Evolutionary conservation across 495 filamentous ascomycete species (phyloP), one percentile per base, ranked within the genome.

Genomic region (Penicillium roqueforti): DNA sequence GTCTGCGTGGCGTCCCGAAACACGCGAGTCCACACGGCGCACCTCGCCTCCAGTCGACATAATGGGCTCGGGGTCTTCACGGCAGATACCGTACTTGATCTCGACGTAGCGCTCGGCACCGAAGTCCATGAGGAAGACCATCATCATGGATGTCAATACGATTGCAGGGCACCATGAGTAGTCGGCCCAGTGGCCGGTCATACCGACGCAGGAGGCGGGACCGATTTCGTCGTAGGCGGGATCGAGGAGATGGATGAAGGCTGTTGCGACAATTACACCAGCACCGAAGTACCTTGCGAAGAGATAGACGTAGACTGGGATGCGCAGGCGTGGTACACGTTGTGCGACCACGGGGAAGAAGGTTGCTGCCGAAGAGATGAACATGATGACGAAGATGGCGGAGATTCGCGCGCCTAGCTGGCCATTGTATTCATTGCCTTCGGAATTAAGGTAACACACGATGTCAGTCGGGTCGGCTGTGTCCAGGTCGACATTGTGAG

Each of bases 241-340:
- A 26, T 80, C 80, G 22, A 83, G 76, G 0, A 82, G 76, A 26
- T 70, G 67, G 37, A 75, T 67, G 49, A 90, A 92, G 9, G 89
- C 87, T 9, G 86, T 90, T 11, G 83, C 83, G 26, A 89, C 70
- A 56, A 88, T 88, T 42, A 88, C 86, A 3, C 86, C 86, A 0
- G 83, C 80, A 18, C 87, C 86, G 54, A 89, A 86, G 67, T 87
- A 88, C 46, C 83, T 85, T 7, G 84, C 84, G 43, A 91, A 77
- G 55, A 92, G 86, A 69, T 88, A 92, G 11, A 82, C 80, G 50
- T 78, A 78, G 18, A 76, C 70, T 1, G 85, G 87, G 2, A 89
- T 74, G n/a, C 70, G 80, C 45, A 89, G 56, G 5, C 73, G 72
- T 16, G 73, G 73, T 13, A 76, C 63, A 18, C 81, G 73, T 20